Evolutionary conservation across 2,329 filamentous ascomycete species (phyloP), one percentile per base, ranked within the genome.

Genomic region (Alternaria viburni): DNA sequence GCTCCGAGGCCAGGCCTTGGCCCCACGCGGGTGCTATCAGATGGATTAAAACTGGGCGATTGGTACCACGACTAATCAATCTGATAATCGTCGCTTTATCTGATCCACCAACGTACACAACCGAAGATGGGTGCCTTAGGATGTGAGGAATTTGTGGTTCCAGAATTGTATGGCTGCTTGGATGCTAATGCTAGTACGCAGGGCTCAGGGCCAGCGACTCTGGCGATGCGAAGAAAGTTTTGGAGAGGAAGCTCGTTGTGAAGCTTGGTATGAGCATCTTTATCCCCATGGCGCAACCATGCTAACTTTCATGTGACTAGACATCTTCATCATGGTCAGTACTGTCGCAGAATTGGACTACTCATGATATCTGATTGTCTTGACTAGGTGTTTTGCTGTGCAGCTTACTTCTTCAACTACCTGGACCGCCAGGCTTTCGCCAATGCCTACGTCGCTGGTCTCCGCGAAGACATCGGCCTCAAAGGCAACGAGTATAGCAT

Each of bases 381-480:
- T 7, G 19, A 13, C 15, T 32, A 72, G 69, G 65, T 65, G 4
- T 74, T 68, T 28, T 73, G 69, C 54, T 74, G 72, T 26, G 66
- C 70, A 12, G 65, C 63, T 17, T 74, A 74, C 50, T 74, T 74
- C 54, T 72, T 74, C 61, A 74, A 74, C 43, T 74, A 74, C 45
- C 71, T 74, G 67, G 70, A 73, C 59, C 66, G 70, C 19, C 57
- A 68, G 25, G 66, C 70, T 2, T 72, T 73, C 50, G 68, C 69
- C 13, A 73, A 73, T 64, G 70, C 70, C 30, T 73, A 72, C 52
- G 70, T 73, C 25, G 66, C 72, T 17, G 72, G 72, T 21, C 56
- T 74, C 41, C 64, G 68, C 52, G 72, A 74, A 55, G 68, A 68
- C 23, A 57, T 74, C 10, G 59, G 62, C 10, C 61, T 74, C n/a